phyloP scores from a whole-genome alignment of 495 filamentous ascomycete genomes.

The Podospora comata region DNA sequence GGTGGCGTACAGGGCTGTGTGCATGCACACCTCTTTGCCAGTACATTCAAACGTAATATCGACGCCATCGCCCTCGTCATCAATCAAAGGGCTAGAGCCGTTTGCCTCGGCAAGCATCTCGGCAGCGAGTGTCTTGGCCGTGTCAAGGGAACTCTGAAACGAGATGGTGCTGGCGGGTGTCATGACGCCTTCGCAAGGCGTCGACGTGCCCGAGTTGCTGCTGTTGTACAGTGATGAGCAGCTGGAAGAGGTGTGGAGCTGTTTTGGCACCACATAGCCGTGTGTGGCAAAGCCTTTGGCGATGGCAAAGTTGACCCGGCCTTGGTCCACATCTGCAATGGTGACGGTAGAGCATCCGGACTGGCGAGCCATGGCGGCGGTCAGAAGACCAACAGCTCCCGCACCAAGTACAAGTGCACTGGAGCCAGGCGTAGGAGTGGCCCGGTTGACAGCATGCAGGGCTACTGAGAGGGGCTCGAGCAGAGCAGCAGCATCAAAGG shows the following conservation, averaged over 20 bases:
- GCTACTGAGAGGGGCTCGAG: conserved; percentile 85
- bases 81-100: conserved; percentile 26
- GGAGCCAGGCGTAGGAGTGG: conserved; percentile 47
- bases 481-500: conserved; percentile 72
- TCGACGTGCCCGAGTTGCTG: conserved; percentile 42
- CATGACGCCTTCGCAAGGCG: conserved; percentile 44
- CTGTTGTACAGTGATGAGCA: conserved; percentile 39
- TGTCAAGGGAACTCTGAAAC: conserved; percentile 48
- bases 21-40: conserved; percentile 80
- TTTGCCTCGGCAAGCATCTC: conserved; percentile 50
- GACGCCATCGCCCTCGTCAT: conserved; percentile 60
- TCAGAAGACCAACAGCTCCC: conserved; percentile 78
- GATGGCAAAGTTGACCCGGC: conserved; percentile 71
- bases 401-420: conserved; percentile 80
- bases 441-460: conserved; percentile 73
- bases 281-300: conserved; percentile 68
- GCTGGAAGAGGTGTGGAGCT: conserved; percentile 37
- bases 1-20: conserved; percentile 81
- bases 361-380: conserved; percentile 65
- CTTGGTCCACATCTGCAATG: conserved; percentile 79
- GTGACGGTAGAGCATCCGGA: conserved; percentile 66
- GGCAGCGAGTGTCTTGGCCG: conserved; percentile 56
- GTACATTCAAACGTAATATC: conserved; percentile 88
- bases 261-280: conserved; percentile 58
- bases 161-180: conserved; percentile 43